Base-by-base conservation (phyloP, 1,139 yeast genomes). In the Candida glucosophila region DNA sequence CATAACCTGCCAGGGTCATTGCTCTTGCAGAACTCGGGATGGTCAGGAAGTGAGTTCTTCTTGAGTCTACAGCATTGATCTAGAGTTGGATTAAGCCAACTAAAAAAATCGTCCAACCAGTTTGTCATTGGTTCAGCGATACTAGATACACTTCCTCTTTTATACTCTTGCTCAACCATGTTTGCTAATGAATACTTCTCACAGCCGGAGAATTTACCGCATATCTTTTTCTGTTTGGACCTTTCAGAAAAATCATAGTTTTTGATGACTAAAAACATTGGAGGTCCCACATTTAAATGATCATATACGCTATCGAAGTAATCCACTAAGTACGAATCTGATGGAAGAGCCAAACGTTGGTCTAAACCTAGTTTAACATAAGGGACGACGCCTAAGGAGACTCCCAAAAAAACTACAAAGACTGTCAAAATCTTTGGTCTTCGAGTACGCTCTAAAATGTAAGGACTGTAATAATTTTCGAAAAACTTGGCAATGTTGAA, bases 51-150 rank as follows among this genome's bases (percentile, higher is more conserved):
- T 6, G 39, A 27, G 13, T 23, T 28, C 40, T 76, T 77, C 34
- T 66, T 67, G 20, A 75, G 58, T 15, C 93, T 60, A 44, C 97
- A 90, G 52, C 98, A 90, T 39, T 81, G 80, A 37, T 79, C 92
- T 27, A 88, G 61, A 23, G 70, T 71, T 0, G 98, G 98, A 44
- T 86, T 86, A 33, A 88, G 57, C 81, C 92, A 90, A 24, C 76
- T 68, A 36, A 90, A 63, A 46, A 74, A 88, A 45, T 90, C 97
- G 50, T 90, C 98, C 27, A 86, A 58, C 97, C 97, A 90, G 41
- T 80, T 79, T 2, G 95, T 76, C 2, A 85, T 72, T 0, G 97
- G 95, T 25, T 82, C 92, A 2, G 71, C 67, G 23, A 90, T 65
- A 8, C 79, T 77, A 1, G 92, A 78, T 6, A 59, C 43, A 2